Evolutionary conservation across 192 early-diverging fungal genomes (phyloP).

Genomic region (Coemansia sp.): DNA sequence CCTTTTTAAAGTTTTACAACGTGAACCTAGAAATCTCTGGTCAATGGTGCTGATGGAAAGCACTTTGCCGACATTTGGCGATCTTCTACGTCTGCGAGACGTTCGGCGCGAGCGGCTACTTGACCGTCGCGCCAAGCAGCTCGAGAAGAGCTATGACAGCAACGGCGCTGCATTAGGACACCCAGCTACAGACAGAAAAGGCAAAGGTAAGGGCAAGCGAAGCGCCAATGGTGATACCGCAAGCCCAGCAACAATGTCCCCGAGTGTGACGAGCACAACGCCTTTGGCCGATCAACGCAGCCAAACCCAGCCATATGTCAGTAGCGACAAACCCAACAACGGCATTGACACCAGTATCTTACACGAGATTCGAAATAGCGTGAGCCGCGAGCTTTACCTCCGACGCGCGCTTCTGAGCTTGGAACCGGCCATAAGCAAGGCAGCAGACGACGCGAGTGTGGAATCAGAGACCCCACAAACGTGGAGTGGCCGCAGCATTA

Average conservation of each 20-base stretch:
- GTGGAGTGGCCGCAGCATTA: neutral
- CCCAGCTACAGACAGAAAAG: slow-evolving; percentile 11
- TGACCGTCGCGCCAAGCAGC: slow-evolving; percentile 27
- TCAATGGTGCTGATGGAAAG: neutral
- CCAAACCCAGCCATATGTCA: neutral
- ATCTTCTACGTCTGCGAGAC: slow-evolving; percentile 47
- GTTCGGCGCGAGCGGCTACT: slow-evolving; percentile 43
- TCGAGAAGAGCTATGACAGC: neutral
- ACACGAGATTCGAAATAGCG: slow-evolving; percentile 25
- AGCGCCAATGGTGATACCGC: neutral
- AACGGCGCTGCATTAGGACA: neutral
- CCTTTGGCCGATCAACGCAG: neutral
- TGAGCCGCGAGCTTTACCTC: slow-evolving; percentile 24
- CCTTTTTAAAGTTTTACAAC: neutral
- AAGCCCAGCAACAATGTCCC: neutral
- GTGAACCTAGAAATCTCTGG: neutral
- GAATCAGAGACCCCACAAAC: neutral
- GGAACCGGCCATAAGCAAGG: neutral
- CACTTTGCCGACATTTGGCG: slow-evolving; percentile 33
- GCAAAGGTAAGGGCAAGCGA: slow-evolving; percentile 32
- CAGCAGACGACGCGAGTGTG: neutral
- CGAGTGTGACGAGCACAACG: neutral
- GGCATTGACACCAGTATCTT: neutral
- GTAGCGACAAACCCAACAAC: neutral
- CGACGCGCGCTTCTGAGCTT: slow-evolving; percentile 20